Evolutionary conservation across 352 stramenopile species (phyloP), one percentile per base, ranked within the genome.

Genomic region (Globisporangium nodosum): DNA sequence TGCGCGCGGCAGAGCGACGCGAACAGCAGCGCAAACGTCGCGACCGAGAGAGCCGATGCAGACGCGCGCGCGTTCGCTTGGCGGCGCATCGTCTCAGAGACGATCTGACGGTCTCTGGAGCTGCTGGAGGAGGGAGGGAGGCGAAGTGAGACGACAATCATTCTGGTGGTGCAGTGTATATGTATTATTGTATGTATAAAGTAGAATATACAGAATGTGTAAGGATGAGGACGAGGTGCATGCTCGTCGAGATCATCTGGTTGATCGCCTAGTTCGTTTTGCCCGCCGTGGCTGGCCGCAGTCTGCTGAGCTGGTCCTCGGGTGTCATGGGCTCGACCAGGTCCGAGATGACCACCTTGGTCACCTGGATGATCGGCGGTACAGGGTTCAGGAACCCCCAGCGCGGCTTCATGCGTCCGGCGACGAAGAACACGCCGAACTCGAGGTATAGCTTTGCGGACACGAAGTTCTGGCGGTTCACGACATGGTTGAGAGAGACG

Each of bases 401-500:
- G n/a, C 54, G 30, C n/a, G 54, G 54, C 33, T 59, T 59, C 54
- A 52, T 52, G 18, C 43, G 46, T 5, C 30, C 43, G 43, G 31
- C 54, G 13, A 47, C 54, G 33, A 59, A 59, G 31, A 59, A 52
- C 27, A 47, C 45, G 43, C 54, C 54, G 30, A 59, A 59, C 18
- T 52, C 54, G 18, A 59, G 33, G 54, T 52, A 59, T 18, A 59
- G 20, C 42, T 59, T 43, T 30, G 43, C 27, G 5, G 30, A 39
- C 27, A 59, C 53, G 53, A 59, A 59, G 37, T 51, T 42, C 48
- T 65, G 46, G 20, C 40, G 27, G 24, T 61, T 56, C 24, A 65
- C 35, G 11, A 61, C 20, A n/a, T 56, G 40, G 13, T 42, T 15
- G 35, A 42, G 8, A 7, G 35, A 42, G 35, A 42, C 35, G 11